phyloP scores from a whole-genome alignment of 768 basidiomycete genomes.

The Pulveroboletus ravenelii region DNA sequence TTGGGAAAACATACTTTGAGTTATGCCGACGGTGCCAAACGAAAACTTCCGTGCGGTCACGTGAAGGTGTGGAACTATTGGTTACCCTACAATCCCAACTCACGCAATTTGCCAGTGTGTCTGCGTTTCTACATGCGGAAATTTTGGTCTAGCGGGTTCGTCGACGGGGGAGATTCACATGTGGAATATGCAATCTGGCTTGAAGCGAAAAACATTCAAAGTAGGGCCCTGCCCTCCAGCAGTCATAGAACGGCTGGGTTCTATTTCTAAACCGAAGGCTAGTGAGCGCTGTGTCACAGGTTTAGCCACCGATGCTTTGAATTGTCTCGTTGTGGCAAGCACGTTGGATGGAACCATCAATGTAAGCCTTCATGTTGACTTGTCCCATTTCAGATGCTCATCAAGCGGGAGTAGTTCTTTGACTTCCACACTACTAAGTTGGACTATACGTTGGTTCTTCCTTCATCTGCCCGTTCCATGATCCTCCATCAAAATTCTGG shows the following conservation, averaged over 20 bases:
- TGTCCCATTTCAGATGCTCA: neutral
- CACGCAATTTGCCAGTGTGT: slow-evolving; percentile 49
- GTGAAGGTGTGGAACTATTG: slow-evolving; percentile 55
- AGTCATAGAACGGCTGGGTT: slow-evolving; percentile 41
- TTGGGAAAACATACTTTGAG: slow-evolving; percentile 72
- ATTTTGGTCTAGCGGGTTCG: slow-evolving; percentile 85
- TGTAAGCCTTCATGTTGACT: slow-evolving; percentile 42
- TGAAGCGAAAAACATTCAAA: slow-evolving; percentile 72
- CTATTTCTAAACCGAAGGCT: slow-evolving; percentile 36
- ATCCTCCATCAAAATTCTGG: slow-evolving; percentile 80
- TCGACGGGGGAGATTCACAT: slow-evolving; percentile 76
- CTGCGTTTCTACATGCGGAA: slow-evolving; percentile 91
- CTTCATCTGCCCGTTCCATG: slow-evolving; percentile 67
- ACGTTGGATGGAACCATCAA: slow-evolving; percentile 88
- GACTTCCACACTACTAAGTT: slow-evolving; percentile 87
- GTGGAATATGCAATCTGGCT: slow-evolving; percentile 98
- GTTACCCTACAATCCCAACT: neutral
- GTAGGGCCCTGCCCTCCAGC: slow-evolving; percentile 61
- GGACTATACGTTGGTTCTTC: slow-evolving; percentile 59
- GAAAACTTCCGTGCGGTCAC: slow-evolving; percentile 50
- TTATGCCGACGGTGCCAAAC: slow-evolving; percentile 45
- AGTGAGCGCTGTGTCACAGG: slow-evolving; percentile 68
- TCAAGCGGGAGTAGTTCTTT: slow-evolving; percentile 65
- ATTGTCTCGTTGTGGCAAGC: slow-evolving; percentile 72
- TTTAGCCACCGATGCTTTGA: slow-evolving; percentile 80